Percentiles rank a stretch among this genome's conserved stretches.
Evolutionary conservation across 2,329 filamentous ascomycete species (phyloP).

Genomic region (Juglanconis oblonga): DNA sequence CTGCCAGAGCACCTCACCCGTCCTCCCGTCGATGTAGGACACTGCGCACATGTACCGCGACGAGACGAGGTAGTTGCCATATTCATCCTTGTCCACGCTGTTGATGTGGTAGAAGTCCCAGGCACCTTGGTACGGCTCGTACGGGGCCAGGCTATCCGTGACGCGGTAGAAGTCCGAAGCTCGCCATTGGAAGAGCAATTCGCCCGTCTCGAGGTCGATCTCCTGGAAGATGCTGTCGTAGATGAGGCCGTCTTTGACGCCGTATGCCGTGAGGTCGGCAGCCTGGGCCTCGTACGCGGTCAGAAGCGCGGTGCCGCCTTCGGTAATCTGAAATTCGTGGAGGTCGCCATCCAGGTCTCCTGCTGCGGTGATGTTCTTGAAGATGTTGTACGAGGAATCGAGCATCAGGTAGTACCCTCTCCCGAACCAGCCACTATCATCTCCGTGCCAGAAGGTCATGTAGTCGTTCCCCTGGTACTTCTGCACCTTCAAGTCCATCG

Average conservation of each 20-base stretch:
- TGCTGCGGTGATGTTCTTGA: slow-evolving; percentile 22
- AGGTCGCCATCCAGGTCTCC: slow-evolving; percentile 31
- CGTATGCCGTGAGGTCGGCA: slow-evolving; percentile 29
- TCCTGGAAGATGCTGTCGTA: slow-evolving; percentile 38
- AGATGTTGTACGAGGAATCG: slow-evolving; percentile 19
- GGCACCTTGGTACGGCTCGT: slow-evolving; percentile 26
- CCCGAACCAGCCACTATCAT: slow-evolving; percentile 14
- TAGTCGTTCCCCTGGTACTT: slow-evolving; percentile 29
- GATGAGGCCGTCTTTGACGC: slow-evolving; percentile 28
- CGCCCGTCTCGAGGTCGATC: slow-evolving; percentile 33
- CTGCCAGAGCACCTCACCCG: slow-evolving; percentile 32
- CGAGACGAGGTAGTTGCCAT: slow-evolving; percentile 37
- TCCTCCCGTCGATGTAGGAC: slow-evolving; percentile 29
- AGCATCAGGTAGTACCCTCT: slow-evolving; percentile 17
- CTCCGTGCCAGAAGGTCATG: slow-evolving; percentile 34
- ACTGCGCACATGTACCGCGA: slow-evolving; percentile 30
- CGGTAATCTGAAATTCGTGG: slow-evolving; percentile 42
- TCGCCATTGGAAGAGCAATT: slow-evolving; percentile 35
- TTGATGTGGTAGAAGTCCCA: slow-evolving; percentile 40
- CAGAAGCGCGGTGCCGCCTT: slow-evolving; percentile 38
- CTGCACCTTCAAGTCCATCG: slow-evolving; percentile 25
- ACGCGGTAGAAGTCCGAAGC: slow-evolving; percentile 32
- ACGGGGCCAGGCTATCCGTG: slow-evolving; percentile 25
- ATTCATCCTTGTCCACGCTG: slow-evolving; percentile 30
- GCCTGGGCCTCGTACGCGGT: slow-evolving; percentile 36